These are phyloP conservation scores for Rhinocladiella similis DNA, from an alignment of 2,329 filamentous ascomycete species.

Conservation along the genomic window DNA sequence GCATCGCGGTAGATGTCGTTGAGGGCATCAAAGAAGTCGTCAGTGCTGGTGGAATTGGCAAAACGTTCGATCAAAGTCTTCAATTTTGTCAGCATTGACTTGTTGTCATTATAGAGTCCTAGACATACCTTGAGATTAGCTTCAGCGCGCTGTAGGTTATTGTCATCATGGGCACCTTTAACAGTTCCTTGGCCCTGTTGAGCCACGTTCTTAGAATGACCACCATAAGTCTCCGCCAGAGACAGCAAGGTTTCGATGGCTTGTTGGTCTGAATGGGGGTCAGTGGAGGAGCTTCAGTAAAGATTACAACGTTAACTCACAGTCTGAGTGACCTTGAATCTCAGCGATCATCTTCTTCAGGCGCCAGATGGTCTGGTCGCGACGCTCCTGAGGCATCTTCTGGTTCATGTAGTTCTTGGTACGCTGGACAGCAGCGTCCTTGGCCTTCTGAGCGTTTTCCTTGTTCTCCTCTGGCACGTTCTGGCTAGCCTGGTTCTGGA, in stretches of 20 bases:
- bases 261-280: conserved; percentile 61
- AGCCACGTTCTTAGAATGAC: conserved; percentile 67
- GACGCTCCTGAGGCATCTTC: conserved; percentile 90
- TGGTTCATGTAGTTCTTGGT: conserved; percentile 74
- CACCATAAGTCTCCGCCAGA: conserved; percentile 80
- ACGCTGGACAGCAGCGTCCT: conserved; percentile 43
- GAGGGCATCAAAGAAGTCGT: conserved; percentile 82
- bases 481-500: conserved; percentile 59
- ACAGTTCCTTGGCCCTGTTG: conserved; percentile 67
- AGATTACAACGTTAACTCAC: conserved; percentile 43
- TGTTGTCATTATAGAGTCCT: conserved; percentile 40
- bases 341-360: conserved; percentile 98
- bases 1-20: conserved; percentile 84
- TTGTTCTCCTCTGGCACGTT: conserved; percentile 65
- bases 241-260: conserved; percentile 86
- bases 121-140: conserved; percentile 69
- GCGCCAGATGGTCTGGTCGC: conserved; percentile 87
- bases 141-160: conserved; percentile 70
- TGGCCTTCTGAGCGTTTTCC: conserved; percentile 39
- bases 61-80: conserved; percentile 90
- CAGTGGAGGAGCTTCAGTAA: conserved; percentile 31
- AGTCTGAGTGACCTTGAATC: conserved; percentile 92
- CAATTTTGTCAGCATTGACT: conserved; percentile 52
- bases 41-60: conserved; percentile 86
- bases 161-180: conserved; percentile 68